Base-by-base conservation (phyloP, 805 yeast genomes). In the Starmerella floris region DNA sequence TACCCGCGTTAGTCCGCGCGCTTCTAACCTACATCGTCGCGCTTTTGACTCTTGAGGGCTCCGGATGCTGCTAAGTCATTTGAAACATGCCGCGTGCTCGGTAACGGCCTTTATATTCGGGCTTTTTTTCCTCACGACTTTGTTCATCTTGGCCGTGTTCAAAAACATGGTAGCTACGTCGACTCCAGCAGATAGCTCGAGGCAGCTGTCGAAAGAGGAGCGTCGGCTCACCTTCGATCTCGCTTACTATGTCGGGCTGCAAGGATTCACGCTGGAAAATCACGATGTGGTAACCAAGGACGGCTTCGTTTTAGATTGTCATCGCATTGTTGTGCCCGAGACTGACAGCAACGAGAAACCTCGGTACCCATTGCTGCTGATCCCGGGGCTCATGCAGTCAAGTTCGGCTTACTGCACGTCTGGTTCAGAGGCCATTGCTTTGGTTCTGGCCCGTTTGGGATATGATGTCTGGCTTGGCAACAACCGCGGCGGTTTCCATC, bases 401-500 rank as follows among this genome's bases (percentile, higher is more conserved):
- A 76, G 88, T 0, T 95, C 87, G 0, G 80, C 95, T 0, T 88
- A 72, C 59, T 69, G 88, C 23, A 78, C 94, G 0, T 65, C 82
- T n/a, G 98, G 97, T 0, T 67, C 70, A 43, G 74, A 79, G 45
- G 79, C 94, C 10, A 61, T 91, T 34, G 91, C 88, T 0, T 51
- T 63, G 51, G 74, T 68, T 57, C 69, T 66, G 56, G 77, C 77
- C 46, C 84, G 85, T 44, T 58, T 76, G 37, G 96, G 96, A 1
- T 88, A 75, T 60, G 98, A 88, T 57, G 96, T 88, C 5, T 88
- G 94, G 88, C 65, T 88, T 49, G 97, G 97, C 1, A 84, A 83
- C 60, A 84, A 83, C 56, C 63, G 98, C 48, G 79, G 95, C 51
- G 94, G 95, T 5, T 81, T 87, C 56, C 66, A 72, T 31, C 82